phyloP scores from a whole-genome alignment of 2,329 filamentous ascomycete species.

The Venturia asperata region DNA sequence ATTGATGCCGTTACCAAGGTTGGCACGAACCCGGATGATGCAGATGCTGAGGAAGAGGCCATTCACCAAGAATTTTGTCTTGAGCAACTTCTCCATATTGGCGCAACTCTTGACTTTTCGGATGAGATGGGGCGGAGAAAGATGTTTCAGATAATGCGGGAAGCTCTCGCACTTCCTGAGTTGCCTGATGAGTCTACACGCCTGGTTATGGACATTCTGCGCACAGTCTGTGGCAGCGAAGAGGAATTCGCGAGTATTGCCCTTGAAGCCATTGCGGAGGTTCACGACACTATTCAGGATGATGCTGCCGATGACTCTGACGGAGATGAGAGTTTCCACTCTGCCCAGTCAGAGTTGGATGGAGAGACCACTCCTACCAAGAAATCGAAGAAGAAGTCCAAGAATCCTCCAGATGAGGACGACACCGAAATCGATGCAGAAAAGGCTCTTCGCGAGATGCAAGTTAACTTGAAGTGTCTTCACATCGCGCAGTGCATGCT shows the following conservation, averaged over 20 bases:
- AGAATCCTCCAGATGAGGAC: slow-evolving; percentile 32
- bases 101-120: slow-evolving; percentile 88
- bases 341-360: slow-evolving; percentile 78
- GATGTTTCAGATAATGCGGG: slow-evolving; percentile 87
- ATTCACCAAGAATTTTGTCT: slow-evolving; percentile 92
- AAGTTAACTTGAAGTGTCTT: slow-evolving; percentile 97
- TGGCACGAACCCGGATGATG: slow-evolving; percentile 46
- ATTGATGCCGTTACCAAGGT: slow-evolving; percentile 56
- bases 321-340: slow-evolving; percentile 78
- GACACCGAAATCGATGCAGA: slow-evolving; percentile 59
- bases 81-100: slow-evolving; percentile 89
- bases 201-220: slow-evolving; percentile 72
- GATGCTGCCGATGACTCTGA: slow-evolving; percentile 37
- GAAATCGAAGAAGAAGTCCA: slow-evolving; percentile 31
- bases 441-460: slow-evolving; percentile 81
- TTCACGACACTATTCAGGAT: slow-evolving; percentile 81
- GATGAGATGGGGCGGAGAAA: slow-evolving; percentile 92
- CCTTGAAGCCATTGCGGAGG: slow-evolving; percentile 89
- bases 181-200: slow-evolving; percentile 90
- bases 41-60: slow-evolving; percentile 66
- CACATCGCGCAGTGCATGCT: slow-evolving; percentile 98
- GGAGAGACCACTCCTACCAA: slow-evolving; percentile 51
- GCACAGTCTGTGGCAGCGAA: slow-evolving; percentile 73
- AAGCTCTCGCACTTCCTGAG: slow-evolving; percentile 76
- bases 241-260: slow-evolving; percentile 79